Base-by-base conservation (phyloP, 1,284 basidiomycete genomes). In the Cutaneotrichosporon curvatum region DNA sequence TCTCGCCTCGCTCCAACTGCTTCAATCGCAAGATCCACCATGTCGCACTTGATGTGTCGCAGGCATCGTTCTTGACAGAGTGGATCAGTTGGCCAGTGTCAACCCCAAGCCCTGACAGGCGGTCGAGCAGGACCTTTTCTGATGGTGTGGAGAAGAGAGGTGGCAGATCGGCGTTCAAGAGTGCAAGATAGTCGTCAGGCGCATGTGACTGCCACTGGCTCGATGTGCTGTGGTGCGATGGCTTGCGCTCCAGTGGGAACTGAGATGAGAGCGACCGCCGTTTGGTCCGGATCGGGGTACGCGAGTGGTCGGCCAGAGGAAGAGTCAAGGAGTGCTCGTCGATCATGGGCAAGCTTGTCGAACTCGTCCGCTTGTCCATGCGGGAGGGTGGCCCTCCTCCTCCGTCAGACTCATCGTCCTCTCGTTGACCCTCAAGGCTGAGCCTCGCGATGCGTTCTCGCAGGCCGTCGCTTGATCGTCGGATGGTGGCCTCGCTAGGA, bases 1-100 rank as follows among this genome's bases (percentile, higher is more conserved):
- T 66, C 58, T 72, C 64, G n/a, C 69, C 63, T 19, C 62, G 62
- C 51, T 67, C 67, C 40, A 63, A 73, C 48, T 77, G 80, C 61
- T 80, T 82, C 66, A 87, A 83, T 9, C 85, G 82, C 41, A 98
- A 73, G 77, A 96, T 87, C 95, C 95, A 98, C 94, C 94, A 98
- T 11, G 89, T 74, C 1, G 92, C 89, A 10, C 90, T 86, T 6
- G 85, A 81, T 0, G 87, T 78, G 68, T 98, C 94, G 63, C 94
- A 98, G 0, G 95, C 94, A 69, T 96, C 81, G 21, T 79, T 85
- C 37, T 86, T 76, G 7, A 97, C 91, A 1, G 85, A 90, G 67
- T 98, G 92, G 18, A 86, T 83, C 47, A 97, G 85, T 70, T 98
- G 95, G 10, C 87, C 89, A 0, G 86, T 87, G 65, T 98, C 94